Base-by-base conservation (phyloP, 2,329 filamentous ascomycete species). In the Neofusicoccum sp. region DNA sequence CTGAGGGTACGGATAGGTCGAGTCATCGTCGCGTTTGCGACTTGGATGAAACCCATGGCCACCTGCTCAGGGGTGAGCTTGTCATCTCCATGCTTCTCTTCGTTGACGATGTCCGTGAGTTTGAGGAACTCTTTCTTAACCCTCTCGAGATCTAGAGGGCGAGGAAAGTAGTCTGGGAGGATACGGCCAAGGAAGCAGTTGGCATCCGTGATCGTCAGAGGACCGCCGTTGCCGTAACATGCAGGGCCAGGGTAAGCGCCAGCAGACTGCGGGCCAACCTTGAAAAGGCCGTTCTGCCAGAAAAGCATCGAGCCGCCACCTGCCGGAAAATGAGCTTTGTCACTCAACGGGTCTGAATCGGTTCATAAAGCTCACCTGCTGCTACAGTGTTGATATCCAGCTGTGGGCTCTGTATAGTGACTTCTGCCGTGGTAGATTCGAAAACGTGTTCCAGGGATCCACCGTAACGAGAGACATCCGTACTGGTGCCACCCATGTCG, bases 361-460 rank as follows among this genome's bases (percentile, higher is more conserved):
- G n/a, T n/a, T n/a, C n/a, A 24, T 9, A 20, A 41, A 9, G 1
- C 34, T 34, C 16, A 60, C 57, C 57, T 43, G 57, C 57, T 20
- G 79, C 79, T 1, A 73, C 70, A 0, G 93, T 97, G 73, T 96
- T 96, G 76, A 96, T 96, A 70, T 96, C 92, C 0, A 96, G 82
- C 69, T 96, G 92, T 0, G 93, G 93, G 1, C 90, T 93, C 68
- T 96, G 92, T 31, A 96, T 95, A 0, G 92, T 93, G 1, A 96
- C 90, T 16, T 93, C 93, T 0, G 93, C 93, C 1, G 91, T 96
- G 0, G 91, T 96, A 0, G 92, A 96, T 75, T 96, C 93, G 67
- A 96, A 96, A 0, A 96, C 91, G 69, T 97, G 93, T 68, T 96
- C 93, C 68, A 96, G 93, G 60, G 90, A 82, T 12, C 93, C 93